Base-by-base conservation (phyloP, 768 basidiomycete genomes). In the Rhodosporidiobolus odoratus region DNA sequence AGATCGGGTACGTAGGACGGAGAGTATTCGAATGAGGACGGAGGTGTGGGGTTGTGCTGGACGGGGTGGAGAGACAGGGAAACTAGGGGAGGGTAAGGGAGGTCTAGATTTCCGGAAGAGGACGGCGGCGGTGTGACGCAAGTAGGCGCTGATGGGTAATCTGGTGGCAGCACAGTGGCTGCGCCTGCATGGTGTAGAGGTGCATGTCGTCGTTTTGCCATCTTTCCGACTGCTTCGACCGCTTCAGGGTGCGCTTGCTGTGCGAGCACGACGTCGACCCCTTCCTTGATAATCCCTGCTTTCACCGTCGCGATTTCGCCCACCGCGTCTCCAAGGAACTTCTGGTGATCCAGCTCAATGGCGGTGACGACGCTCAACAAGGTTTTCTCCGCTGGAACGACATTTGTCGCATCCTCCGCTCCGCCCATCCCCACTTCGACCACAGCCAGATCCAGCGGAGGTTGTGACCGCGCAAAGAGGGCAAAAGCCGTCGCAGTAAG, bases 391-490 rank as follows among this genome's bases (percentile, higher is more conserved):
- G 88, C 85, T 3, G 90, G 85, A 27, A 98, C 85, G 63, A 89
- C 84, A 78, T 99, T 99, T 4, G 96, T 99, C 27, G 96, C 95
- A 78, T 98, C 96, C 59, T 88, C 80, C 5, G 86, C 83, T 8
- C 96, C 96, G 0, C 96, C 96, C 89, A 99, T 88, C 0, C 96
- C 95, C 16, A 92, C 94, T 80, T 99, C 95, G 53, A 96, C 80
- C 16, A 98, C 86, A 30, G 87, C 88, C 47, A 97, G 76, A 74
- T 97, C 94, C 10, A 94, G 60, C 27, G 73, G 58, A 10, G 77
- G 75, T 0, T 69, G 34, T 1, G 66, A 83, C 13, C 80, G 80
- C 77, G 93, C 88, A 76, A 99, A 92, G 54, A 91, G 79, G 50
- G 83, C 79, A 43, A 94, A 84, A 0, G 93, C 94, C 0, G 87